Evolutionary conservation across 192 early-diverging fungal genomes (phyloP).

Genomic region (Coemansia sp.): DNA sequence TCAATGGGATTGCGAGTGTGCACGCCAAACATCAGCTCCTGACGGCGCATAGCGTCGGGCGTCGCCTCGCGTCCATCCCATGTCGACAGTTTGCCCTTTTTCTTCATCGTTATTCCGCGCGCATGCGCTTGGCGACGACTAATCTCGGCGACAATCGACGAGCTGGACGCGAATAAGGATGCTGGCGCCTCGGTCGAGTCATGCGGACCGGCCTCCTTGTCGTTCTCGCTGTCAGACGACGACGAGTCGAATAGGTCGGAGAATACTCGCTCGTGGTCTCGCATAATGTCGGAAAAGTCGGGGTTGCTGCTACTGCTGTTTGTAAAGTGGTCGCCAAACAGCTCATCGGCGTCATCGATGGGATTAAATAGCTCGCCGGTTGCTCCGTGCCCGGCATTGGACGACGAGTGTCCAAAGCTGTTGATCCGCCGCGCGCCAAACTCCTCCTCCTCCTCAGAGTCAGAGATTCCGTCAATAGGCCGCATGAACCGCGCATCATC

Average conservation of each 20-base stretch:
- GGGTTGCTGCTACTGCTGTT: conserved; percentile 24
- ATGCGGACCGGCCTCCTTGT: conserved; percentile 3
- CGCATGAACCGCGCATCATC: conserved; percentile 7
- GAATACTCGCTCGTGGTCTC: conserved; percentile 49
- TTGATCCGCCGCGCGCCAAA: conserved; percentile 14
- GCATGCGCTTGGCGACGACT: conserved; percentile 14
- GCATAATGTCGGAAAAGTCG: conserved; percentile 28
- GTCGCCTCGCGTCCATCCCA: conserved; percentile 55
- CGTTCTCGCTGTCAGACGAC: conserved; percentile 8
- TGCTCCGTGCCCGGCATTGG: background rate
- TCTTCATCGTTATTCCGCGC: background rate
- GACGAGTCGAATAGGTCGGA: conserved; percentile 23
- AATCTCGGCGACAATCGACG: conserved; percentile 43
- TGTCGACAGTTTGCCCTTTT: conserved; percentile 11
- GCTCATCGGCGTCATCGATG: conserved; percentile 11
- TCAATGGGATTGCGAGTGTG: conserved; percentile 28
- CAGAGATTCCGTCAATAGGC: background rate
- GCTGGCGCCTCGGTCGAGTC: conserved; percentile 29
- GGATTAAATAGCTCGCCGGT: conserved; percentile 10
- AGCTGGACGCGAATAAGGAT: conserved; percentile 49
- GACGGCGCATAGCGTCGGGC: conserved; percentile 25
- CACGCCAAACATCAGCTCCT: conserved; percentile 26
- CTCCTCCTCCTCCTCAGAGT: background rate
- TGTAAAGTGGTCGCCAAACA: conserved; percentile 34
- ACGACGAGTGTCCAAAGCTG: conserved; percentile 20